Percentiles rank a stretch among this genome's conserved stretches.
Conservation (phyloP, 257 asterid species). For the Solanum pinnatisectum region DNA sequence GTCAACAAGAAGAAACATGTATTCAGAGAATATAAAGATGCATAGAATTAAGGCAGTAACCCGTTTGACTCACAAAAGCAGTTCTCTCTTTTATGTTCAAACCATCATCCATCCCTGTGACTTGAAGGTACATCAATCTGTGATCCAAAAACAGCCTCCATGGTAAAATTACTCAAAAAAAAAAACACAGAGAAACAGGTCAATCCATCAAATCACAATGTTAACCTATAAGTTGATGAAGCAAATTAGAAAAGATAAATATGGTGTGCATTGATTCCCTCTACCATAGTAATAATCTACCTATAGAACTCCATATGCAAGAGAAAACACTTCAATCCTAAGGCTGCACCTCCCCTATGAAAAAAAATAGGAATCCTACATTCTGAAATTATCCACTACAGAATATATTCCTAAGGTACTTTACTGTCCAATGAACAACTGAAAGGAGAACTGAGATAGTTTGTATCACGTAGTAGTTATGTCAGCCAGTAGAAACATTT, state of each 20-base stretch:
- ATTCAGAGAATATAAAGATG: neutral
- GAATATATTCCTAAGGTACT: neutral
- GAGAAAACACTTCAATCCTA: neutral
- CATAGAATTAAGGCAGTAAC: constrained; percentile 1
- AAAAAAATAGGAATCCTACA: neutral
- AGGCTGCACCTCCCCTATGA: neutral
- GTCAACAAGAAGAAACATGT: neutral
- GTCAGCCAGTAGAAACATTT: neutral
- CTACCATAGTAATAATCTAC: neutral
- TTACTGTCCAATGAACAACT: neutral
- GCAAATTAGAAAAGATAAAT: neutral
- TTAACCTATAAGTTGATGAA: neutral
- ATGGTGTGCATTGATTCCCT: neutral
- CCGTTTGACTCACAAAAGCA: constrained; percentile 57
- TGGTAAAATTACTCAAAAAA: neutral
- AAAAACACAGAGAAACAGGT: neutral
- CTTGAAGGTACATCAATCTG: constrained; percentile 84
- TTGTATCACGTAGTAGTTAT: neutral
- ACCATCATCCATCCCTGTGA: constrained; percentile 93
- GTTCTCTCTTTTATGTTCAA: constrained; percentile 71
- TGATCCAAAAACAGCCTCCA: neutral
- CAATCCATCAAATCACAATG: neutral
- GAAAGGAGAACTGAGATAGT: neutral
- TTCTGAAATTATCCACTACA: neutral
- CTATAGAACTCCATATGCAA: neutral